phyloP scores from a whole-genome alignment of 2,329 filamentous ascomycete genomes.

The Colletotrichum sp. region DNA sequence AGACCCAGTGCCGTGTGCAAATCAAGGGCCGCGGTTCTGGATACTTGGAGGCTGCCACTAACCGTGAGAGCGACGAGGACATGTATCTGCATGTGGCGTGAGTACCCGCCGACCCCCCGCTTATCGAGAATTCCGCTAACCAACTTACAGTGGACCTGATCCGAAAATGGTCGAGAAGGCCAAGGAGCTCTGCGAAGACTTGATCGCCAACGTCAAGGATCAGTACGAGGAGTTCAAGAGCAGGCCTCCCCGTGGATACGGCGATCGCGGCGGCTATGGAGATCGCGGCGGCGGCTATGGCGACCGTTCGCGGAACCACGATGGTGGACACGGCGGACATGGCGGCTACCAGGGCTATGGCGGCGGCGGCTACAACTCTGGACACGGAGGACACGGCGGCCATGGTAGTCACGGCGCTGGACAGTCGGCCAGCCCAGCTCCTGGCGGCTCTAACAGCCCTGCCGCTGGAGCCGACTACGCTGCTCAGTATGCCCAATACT shows the following conservation, averaged over 20 bases:
- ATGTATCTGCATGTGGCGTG: constrained; percentile 99
- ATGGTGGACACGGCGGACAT: constrained; percentile 39
- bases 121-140: constrained; percentile 33
- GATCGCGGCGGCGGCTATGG: constrained; percentile 42
- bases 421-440: constrained; percentile 28
- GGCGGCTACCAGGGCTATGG: constrained; percentile 41
- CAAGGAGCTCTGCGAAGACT: constrained; percentile 86
- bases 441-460: constrained; percentile 39
- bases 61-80: constrained; percentile 88
- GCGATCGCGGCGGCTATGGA: constrained; percentile 41
- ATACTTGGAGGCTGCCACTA: constrained; percentile 89
- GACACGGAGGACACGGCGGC: constrained; percentile 35
- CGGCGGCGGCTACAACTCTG: constrained; percentile 16
- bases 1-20: constrained; percentile 94
- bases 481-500: constrained; percentile 85
- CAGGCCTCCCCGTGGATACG: constrained; percentile 72
- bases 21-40: constrained; percentile 97
- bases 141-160: constrained; percentile 75
- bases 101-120: background rate
- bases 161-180: constrained; percentile 84
- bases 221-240: constrained; percentile 93
- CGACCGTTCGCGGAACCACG: constrained; percentile 44
- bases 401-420: constrained; percentile 21
- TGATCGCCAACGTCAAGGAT: constrained; percentile 84
- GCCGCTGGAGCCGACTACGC: constrained; percentile 65